A percentile compares a stretch with the other conserved stretches of the same genome.
Conservation (phyloP, 1,284 basidiomycete genomes). For the Crepidotus sp. region DNA sequence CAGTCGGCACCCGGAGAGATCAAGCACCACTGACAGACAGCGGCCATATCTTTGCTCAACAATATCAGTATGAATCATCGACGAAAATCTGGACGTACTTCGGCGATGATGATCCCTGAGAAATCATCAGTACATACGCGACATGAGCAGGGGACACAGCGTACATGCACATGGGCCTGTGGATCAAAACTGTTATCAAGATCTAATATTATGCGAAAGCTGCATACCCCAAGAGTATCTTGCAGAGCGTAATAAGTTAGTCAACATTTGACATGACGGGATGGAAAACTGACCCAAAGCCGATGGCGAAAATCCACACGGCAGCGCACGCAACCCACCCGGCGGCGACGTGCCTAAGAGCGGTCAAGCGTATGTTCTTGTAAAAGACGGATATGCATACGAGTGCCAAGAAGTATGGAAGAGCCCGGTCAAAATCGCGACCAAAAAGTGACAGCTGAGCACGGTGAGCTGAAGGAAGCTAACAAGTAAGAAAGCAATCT, state of each 20-base stretch:
- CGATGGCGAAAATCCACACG: conserved; percentile 63
- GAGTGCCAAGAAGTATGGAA: conserved; percentile 42
- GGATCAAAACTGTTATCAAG: too few species aligned
- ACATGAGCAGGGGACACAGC: background rate
- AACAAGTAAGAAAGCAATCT: conserved; percentile 16
- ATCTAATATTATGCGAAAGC: background rate
- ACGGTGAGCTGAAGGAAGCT: background rate
- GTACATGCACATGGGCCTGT: conserved; percentile 47
- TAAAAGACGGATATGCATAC: background rate
- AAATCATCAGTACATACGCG: background rate
- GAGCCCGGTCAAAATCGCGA: conserved; percentile 50
- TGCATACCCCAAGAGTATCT: conserved; percentile 57
- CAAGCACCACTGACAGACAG: conserved; percentile 28
- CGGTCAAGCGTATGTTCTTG: background rate
- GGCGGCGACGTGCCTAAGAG: conserved; percentile 32
- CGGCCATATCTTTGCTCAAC: conserved; percentile 44
- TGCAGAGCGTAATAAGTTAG: conserved; percentile 30
- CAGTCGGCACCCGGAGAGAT: background rate
- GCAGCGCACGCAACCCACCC: conserved; percentile 60
- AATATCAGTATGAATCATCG: background rate
- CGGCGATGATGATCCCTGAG: conserved; percentile 48
- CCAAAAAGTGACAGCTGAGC: conserved; percentile 52
- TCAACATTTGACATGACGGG: background rate
- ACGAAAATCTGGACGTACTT: conserved; percentile 25
- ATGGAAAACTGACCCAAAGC: conserved; percentile 23